Conservation (phyloP, 1,284 basidiomycete species). For the Wallemia mellicola region DNA sequence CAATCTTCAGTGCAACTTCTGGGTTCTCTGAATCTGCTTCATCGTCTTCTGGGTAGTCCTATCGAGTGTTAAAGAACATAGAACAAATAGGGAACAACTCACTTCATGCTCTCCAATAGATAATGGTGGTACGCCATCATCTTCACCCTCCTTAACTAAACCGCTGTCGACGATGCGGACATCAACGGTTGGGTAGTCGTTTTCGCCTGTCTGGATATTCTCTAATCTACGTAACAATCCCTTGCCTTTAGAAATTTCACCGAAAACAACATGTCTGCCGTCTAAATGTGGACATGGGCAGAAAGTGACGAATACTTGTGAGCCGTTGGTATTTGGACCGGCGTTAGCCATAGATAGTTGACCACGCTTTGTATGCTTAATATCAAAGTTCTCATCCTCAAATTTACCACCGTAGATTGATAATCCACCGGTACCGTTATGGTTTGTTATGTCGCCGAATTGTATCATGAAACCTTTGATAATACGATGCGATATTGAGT, state of each 20-base stretch:
- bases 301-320: conserved; percentile 57
- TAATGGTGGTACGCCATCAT: not conserved
- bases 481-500: conserved; percentile 41
- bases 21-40: not conserved
- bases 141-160: not conserved
- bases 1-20: not conserved
- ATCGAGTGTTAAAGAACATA: not conserved
- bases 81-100: not conserved
- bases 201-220: not conserved
- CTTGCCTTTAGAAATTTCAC: not conserved
- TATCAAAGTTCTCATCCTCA: conserved; percentile 37
- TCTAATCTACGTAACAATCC: not conserved
- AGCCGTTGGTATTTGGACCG: conserved; percentile 46
- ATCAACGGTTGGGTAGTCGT: not conserved
- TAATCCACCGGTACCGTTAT: conserved; percentile 52
- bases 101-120: not conserved
- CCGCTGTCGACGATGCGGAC: not conserved
- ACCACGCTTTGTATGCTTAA: conserved; percentile 4
- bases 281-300: conserved; percentile 28
- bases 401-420: conserved; percentile 48
- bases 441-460: conserved; percentile 45
- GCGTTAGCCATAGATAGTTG: conserved; percentile 53
- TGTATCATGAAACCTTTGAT: conserved; percentile 71
- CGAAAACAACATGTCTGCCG: not conserved
- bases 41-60: not conserved